phyloP scores from a whole-genome alignment of 805 yeast genomes.

The Wickerhamomyces queroliae region DNA sequence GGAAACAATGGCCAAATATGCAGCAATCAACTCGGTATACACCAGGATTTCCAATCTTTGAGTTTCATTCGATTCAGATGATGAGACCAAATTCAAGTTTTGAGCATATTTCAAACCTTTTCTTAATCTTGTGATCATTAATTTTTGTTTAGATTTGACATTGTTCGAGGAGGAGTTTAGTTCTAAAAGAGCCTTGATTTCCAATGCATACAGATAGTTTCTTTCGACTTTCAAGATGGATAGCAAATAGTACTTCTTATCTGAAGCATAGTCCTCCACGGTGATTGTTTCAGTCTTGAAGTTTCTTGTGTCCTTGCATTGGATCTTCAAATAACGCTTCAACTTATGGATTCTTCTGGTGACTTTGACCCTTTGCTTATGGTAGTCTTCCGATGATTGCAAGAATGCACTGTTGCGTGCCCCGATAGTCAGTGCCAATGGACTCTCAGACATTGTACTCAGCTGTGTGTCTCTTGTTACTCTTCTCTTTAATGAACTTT shows the following conservation, averaged over 20 bases:
- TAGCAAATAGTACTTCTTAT: constrained; percentile 50
- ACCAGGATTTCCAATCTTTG: constrained; percentile 31
- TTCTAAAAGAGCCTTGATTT: constrained; percentile 49
- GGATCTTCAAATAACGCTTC: constrained; percentile 58
- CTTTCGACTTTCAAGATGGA: constrained; percentile 72
- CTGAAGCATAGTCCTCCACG: constrained; percentile 41
- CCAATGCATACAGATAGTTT: constrained; percentile 64
- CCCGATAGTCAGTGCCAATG: constrained; percentile 33
- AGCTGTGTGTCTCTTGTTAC: no score
- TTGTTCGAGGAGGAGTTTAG: constrained; percentile 36
- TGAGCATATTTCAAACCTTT: constrained; percentile 45
- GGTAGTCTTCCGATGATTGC: constrained; percentile 63
- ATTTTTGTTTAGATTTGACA: constrained; percentile 33
- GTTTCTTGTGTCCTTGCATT: constrained; percentile 61
- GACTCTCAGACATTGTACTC: constrained; percentile 3
- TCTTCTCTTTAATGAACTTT: no score
- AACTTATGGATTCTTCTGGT: constrained; percentile 56
- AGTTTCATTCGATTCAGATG: constrained; percentile 31
- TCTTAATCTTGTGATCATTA: constrained; percentile 61
- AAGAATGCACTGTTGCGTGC: constrained; percentile 59
- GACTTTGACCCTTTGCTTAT: constrained; percentile 57
- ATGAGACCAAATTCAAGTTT: constrained; percentile 33
- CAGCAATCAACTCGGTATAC: constrained; percentile 46
- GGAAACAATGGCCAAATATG: constrained; percentile 42
- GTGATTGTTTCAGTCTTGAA: constrained; percentile 46